Percentiles rank a stretch among this genome's conserved stretches.
Evolutionary conservation across 1,284 basidiomycete species (phyloP).

Genomic region (Heterobasidion irregulare): DNA sequence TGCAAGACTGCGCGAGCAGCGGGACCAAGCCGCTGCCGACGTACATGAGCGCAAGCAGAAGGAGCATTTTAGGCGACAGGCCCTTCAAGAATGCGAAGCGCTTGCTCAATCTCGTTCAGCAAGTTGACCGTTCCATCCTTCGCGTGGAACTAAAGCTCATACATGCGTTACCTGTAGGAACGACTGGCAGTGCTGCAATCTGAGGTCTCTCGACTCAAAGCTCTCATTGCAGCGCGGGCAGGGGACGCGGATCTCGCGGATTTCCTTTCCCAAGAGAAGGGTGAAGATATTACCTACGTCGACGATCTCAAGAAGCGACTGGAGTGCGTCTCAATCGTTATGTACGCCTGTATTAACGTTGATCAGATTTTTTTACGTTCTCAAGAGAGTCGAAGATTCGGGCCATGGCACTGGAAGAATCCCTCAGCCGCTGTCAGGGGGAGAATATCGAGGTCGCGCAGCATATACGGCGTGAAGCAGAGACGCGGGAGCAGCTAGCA

Average conservation of each 20-base stretch:
- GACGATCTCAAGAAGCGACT: slow-evolving; percentile 52
- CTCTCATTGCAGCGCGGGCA: slow-evolving; percentile 67
- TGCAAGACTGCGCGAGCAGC: slow-evolving; percentile 69
- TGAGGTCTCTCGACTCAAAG: slow-evolving; percentile 71
- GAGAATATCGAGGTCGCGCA: slow-evolving; percentile 40
- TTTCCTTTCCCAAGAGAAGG: slow-evolving; percentile 57
- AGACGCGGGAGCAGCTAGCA: slow-evolving; percentile 43
- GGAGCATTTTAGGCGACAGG: slow-evolving; percentile 56
- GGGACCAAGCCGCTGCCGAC: slow-evolving; percentile 73
- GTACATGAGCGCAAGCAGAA: slow-evolving; percentile 64
- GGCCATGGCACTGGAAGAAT: slow-evolving; percentile 40
- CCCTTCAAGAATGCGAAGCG: slow-evolving; percentile 63
- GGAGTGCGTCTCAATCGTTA: slow-evolving; percentile 32
- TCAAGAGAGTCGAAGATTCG: slow-evolving; percentile 47
- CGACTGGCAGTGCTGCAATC: slow-evolving; percentile 69
- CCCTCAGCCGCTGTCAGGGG: slow-evolving; percentile 33
- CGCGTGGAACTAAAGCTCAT: slow-evolving; percentile 6
- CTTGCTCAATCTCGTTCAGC: slow-evolving; percentile 65
- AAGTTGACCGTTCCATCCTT: slow-evolving; percentile 21
- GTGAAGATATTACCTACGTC: slow-evolving; percentile 56
- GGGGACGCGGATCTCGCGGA: slow-evolving; percentile 68
- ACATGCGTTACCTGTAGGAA: slow-evolving; percentile 37
- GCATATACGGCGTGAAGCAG: slow-evolving; percentile 42
- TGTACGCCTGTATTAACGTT: slow-evolving; percentile 7
- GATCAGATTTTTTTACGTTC: neutral